These are phyloP conservation scores for Oryza nivara DNA, from an alignment of 176 grass and related monocot genomes.

Conservation along the genomic window DNA sequence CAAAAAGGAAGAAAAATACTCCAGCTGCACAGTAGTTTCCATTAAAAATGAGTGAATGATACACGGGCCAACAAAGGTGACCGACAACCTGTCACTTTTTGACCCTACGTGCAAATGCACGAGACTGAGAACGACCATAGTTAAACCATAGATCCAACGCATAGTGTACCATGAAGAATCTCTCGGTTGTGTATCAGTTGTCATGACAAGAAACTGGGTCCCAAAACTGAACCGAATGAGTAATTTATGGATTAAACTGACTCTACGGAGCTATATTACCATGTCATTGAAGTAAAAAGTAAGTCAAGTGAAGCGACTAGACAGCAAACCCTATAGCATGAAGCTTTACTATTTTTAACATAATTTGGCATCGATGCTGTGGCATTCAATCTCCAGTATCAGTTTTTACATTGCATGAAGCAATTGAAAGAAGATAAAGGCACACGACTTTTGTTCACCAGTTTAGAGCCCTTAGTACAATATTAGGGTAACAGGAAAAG, in stretches of 20 bases:
- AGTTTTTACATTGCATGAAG: background rate
- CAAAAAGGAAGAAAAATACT: conserved; percentile 14
- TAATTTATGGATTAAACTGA: conserved; percentile 19
- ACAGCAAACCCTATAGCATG: background rate
- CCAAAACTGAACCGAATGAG: background rate
- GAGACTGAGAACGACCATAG: conserved; percentile 14
- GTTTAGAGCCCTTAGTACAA: conserved; percentile 2
- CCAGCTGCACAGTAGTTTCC: background rate
- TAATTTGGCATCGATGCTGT: background rate
- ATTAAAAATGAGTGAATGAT: conserved; percentile 31
- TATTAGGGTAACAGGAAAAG: conserved; percentile 14
- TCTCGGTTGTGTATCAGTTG: conserved; percentile 15
- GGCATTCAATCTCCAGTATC: background rate
- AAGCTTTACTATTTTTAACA: background rate
- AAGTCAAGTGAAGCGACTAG: background rate
- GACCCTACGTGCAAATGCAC: conserved; percentile 22
- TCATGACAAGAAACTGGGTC: background rate
- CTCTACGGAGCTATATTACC: background rate
- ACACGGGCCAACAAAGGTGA: conserved; percentile 41
- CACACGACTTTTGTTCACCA: background rate
- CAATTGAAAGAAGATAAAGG: background rate
- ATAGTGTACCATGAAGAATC: conserved; percentile 7
- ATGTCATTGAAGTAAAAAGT: background rate
- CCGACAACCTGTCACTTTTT: conserved; percentile 42
- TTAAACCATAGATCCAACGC: conserved; percentile 3